Base-by-base conservation (phyloP, 768 basidiomycete genomes). In the Coprinellus aureogranulatus region DNA sequence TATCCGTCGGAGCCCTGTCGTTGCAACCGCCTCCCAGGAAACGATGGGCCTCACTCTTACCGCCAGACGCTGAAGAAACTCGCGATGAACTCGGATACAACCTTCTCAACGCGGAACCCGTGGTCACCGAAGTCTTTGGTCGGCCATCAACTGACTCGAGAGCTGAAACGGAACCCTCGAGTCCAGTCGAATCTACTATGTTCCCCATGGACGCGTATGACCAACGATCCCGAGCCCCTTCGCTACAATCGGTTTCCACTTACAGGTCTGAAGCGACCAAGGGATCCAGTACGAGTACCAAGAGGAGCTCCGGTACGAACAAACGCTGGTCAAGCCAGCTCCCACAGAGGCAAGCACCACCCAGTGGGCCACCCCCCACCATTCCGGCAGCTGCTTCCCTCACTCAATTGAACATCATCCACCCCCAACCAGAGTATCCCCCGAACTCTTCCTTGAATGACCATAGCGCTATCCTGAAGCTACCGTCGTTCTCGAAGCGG, bases 321-420 rank as follows among this genome's bases (percentile, higher is more conserved):
- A 70, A 75, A 53, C 73, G 83, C 52, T 84, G 85, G 84, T 85
- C 85, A 37, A 75, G 81, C 51, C 83, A 65, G 26, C 67, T 74
- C 60, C 86, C 86, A 9, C 77, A 80, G 22, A 77, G 79, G 47
- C 67, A 77, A 49, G 81, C 81, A 4, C 86, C 86, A 10, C 85
- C 87, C 2, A 78, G 72, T 26, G 87, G 84, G 5, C 85, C 87
- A 16, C 78, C 83, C 27, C 83, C 85, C 3, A 77, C 80, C 16
- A 67, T 79, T 25, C 82, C 71, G 34, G 60, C 53, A 58, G 65
- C 57, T 56, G 72, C 68, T 16, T 59, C 67, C 27, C 66, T 61
- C 22, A 67, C 68, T 20, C 67, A 58, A 34, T 57, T 65, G 22
- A 68, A 70, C 45, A 64, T 68, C 22, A 34, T 22, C 41, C 70